These are phyloP conservation scores for Alternaria panax DNA, from an alignment of 2,329 filamentous ascomycete species.

Conservation along the genomic window DNA sequence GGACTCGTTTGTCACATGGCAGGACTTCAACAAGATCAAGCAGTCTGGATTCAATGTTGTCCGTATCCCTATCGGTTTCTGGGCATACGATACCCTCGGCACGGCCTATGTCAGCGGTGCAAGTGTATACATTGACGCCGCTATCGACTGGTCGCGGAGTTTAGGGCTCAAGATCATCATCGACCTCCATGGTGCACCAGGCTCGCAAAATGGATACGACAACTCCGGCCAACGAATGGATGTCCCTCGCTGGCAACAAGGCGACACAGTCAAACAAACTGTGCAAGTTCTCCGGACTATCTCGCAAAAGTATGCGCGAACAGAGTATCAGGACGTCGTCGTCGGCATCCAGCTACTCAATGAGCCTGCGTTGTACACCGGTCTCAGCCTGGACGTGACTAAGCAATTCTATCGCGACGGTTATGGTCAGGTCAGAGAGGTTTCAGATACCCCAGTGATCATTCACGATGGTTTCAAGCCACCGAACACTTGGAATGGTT, in stretches of 20 bases:
- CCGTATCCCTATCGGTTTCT: slow-evolving; percentile 66
- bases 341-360: slow-evolving; percentile 65
- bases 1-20: slow-evolving; percentile 59
- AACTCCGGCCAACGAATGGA: slow-evolving; percentile 63
- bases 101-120: slow-evolving; percentile 62
- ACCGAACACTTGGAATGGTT: slow-evolving; percentile 67
- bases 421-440: slow-evolving; percentile 56
- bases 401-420: slow-evolving; percentile 65
- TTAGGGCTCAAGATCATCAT: slow-evolving; percentile 65
- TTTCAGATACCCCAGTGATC: slow-evolving; percentile 60
- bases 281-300: slow-evolving; percentile 65
- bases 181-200: slow-evolving; percentile 65
- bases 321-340: slow-evolving; percentile 65
- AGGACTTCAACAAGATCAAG: slow-evolving; percentile 65
- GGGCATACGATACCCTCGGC: slow-evolving; percentile 62
- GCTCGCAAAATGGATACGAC: slow-evolving; percentile 68
- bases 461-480: slow-evolving; percentile 65
- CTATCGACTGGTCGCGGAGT: slow-evolving; percentile 64
- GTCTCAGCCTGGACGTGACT: slow-evolving; percentile 56
- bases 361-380: slow-evolving; percentile 58
- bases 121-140: slow-evolving; percentile 62
- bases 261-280: slow-evolving; percentile 59
- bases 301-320: slow-evolving; percentile 63
- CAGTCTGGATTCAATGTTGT: slow-evolving; percentile 66
- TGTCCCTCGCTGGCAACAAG: slow-evolving; percentile 56